A percentile compares a stretch with the other conserved stretches of the same genome.
phyloP scores from a whole-genome alignment of 2,329 filamentous ascomycete genomes.

The Sporothrix pallida region DNA sequence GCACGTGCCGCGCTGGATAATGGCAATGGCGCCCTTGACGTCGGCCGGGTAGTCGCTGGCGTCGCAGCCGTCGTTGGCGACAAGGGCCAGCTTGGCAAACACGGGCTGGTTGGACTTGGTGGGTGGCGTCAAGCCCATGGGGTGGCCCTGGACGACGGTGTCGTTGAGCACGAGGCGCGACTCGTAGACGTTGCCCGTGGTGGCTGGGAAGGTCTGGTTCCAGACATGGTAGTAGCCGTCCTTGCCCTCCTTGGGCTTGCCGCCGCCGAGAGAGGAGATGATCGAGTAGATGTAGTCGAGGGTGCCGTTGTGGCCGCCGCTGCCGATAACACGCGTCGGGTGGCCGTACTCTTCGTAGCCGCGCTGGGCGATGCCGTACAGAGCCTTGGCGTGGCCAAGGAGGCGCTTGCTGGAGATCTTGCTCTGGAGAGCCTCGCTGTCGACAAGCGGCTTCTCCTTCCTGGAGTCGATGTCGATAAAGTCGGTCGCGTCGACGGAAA shows the following conservation, averaged over 20 bases:
- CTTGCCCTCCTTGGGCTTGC: slow-evolving; percentile 29
- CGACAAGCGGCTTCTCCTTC: slow-evolving; percentile 42
- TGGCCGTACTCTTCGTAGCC: slow-evolving; percentile 67
- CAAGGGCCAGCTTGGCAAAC: slow-evolving; percentile 63
- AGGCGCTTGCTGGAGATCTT: slow-evolving; percentile 63
- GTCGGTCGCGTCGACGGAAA: slow-evolving; percentile 11
- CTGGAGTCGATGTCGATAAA: not conserved
- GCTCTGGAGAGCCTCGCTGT: slow-evolving; percentile 61
- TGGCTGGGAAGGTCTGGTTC: slow-evolving; percentile 69
- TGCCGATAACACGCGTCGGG: slow-evolving; percentile 74
- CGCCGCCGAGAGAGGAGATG: slow-evolving; percentile 57
- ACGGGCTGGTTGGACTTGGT: slow-evolving; percentile 65
- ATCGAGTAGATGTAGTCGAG: slow-evolving; percentile 66
- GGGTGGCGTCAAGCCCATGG: slow-evolving; percentile 71
- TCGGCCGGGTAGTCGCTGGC: slow-evolving; percentile 66
- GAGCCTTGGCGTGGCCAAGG: slow-evolving; percentile 62
- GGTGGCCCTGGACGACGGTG: slow-evolving; percentile 55
- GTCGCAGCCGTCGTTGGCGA: slow-evolving; percentile 67
- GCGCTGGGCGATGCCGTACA: slow-evolving; percentile 67
- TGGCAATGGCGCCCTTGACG: slow-evolving; percentile 68
- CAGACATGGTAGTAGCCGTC: slow-evolving; percentile 63
- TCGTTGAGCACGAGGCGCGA: slow-evolving; percentile 63
- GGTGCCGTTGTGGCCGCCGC: slow-evolving; percentile 67
- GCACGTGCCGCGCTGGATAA: slow-evolving; percentile 73
- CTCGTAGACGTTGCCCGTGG: slow-evolving; percentile 65